A percentile compares a stretch with the other conserved stretches of the same genome.
Conservation (phyloP, 352 stramenopile species). For the Globisporangium takayamanum region DNA sequence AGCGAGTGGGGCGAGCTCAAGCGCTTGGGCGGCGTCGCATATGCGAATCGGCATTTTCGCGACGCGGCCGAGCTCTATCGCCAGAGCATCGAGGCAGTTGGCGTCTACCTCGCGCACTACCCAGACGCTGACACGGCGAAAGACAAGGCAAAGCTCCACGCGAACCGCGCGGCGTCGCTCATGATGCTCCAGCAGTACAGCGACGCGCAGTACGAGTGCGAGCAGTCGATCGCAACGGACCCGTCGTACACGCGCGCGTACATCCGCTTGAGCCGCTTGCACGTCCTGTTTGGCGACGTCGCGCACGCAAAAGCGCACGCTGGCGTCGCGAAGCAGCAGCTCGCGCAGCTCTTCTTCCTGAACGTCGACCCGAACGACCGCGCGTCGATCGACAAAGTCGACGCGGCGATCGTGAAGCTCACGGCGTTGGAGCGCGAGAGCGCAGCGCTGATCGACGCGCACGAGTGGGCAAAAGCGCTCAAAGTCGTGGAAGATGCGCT, state of each 20-base stretch:
- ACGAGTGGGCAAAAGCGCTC: slow-evolving; percentile 41
- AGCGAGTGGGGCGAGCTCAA: slow-evolving; percentile 61
- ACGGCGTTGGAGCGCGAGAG: slow-evolving; percentile 40
- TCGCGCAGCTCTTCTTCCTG: slow-evolving; percentile 20
- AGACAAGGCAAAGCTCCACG: slow-evolving; percentile 78
- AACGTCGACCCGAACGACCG: slow-evolving; percentile 32
- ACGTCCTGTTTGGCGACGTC: slow-evolving; percentile 59
- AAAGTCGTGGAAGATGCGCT: slow-evolving; percentile 45
- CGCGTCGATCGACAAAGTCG: slow-evolving; percentile 44
- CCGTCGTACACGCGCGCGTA: slow-evolving; percentile 69
- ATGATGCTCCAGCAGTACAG: slow-evolving; percentile 75
- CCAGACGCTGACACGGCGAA: slow-evolving; percentile 32
- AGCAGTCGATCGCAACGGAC: slow-evolving; percentile 54
- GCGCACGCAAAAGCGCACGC: slow-evolving; percentile 45
- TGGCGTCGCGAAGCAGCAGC: slow-evolving; percentile 33
- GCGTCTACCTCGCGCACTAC: slow-evolving; percentile 27
- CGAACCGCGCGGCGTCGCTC: slow-evolving; percentile 67
- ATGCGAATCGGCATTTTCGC: slow-evolving; percentile 34
- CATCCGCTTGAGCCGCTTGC: slow-evolving; percentile 58
- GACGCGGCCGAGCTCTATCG: slow-evolving; percentile 55
- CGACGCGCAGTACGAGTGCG: slow-evolving; percentile 67
- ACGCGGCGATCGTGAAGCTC: slow-evolving; percentile 43
- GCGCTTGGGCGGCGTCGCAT: slow-evolving; percentile 38
- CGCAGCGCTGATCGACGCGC: slow-evolving; percentile 47
- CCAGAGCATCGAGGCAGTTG: slow-evolving; percentile 45